Evolutionary conservation across 2,329 filamentous ascomycete genomes (phyloP).

Genomic region (Periconia sp.): DNA sequence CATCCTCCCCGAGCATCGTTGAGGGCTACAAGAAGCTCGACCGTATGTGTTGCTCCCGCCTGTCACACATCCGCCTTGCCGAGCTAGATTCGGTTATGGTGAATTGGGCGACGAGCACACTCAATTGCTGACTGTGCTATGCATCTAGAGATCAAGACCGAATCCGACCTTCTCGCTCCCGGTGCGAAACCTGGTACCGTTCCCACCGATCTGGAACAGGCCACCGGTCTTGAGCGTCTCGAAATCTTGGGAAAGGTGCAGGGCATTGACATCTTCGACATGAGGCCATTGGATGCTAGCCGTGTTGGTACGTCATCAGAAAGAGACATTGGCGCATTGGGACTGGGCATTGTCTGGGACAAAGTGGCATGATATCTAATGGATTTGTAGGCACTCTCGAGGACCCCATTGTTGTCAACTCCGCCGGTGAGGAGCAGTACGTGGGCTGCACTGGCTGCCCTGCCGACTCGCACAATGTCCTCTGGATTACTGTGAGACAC

Average conservation of each 20-base stretch:
- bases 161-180: conserved; percentile 83
- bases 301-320: conserved; percentile 70
- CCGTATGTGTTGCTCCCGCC: conserved; percentile 42
- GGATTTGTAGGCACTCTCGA: conserved; percentile 75
- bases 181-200: conserved; percentile 83
- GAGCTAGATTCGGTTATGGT: conserved; percentile 12
- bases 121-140: conserved; percentile 34
- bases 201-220: conserved; percentile 92
- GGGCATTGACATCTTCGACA: conserved; percentile 96
- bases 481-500: conserved; percentile 86
- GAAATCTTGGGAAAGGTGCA: conserved; percentile 99
- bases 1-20: conserved; percentile 30
- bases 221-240: conserved; percentile 96
- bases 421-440: conserved; percentile 95
- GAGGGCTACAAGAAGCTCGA: conserved; percentile 53
- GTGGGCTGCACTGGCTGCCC: conserved; percentile 94
- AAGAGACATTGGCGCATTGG: neutral
- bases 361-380: conserved; percentile 22
- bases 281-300: conserved; percentile 92
- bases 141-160: conserved; percentile 75
- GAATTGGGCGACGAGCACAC: conserved; percentile 2
- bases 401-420: conserved; percentile 85
- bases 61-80: conserved; percentile 17
- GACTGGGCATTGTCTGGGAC: neutral
- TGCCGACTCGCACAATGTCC: conserved; percentile 86